Conservation (phyloP, 2,329 filamentous ascomycete species). For the Chaetomiaceae sp. region DNA sequence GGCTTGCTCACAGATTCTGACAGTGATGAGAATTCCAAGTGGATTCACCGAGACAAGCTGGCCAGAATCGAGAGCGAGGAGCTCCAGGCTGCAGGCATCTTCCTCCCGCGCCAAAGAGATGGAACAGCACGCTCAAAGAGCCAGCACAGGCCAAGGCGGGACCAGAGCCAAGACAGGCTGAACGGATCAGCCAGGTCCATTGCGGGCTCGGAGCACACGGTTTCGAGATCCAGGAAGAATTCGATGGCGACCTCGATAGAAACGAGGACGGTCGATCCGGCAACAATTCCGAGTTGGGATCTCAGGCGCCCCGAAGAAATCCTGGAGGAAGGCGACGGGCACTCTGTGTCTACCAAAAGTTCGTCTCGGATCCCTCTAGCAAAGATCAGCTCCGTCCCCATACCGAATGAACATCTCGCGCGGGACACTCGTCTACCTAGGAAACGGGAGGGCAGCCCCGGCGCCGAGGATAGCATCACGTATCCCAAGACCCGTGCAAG, state of each 20-base stretch:
- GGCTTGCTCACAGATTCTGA: slow-evolving; percentile 30
- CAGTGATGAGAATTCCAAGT: slow-evolving; percentile 60
- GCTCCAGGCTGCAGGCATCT: slow-evolving; percentile 71
- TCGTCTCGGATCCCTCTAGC: slow-evolving; percentile 83
- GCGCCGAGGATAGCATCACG: slow-evolving; percentile 52
- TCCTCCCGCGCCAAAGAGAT: slow-evolving; percentile 50
- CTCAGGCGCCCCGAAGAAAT: slow-evolving; percentile 74
- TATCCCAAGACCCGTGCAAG: slow-evolving; percentile 61
- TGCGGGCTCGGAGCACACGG: slow-evolving; percentile 29
- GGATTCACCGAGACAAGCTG: slow-evolving; percentile 83
- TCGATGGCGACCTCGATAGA: slow-evolving; percentile 38
- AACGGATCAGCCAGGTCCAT: slow-evolving; percentile 31
- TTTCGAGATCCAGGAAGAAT: slow-evolving; percentile 42
- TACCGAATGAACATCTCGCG: slow-evolving; percentile 66
- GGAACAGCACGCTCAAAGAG: too few relatives aligned
- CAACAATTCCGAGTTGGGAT: slow-evolving; percentile 57
- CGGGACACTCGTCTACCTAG: slow-evolving; percentile 65
- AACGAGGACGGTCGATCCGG: slow-evolving; percentile 35
- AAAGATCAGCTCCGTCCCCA: slow-evolving; percentile 71
- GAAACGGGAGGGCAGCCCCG: slow-evolving; percentile 49
- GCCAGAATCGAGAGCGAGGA: slow-evolving; percentile 77
- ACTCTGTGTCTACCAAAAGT: slow-evolving; percentile 53
- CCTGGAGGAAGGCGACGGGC: slow-evolving; percentile 52
- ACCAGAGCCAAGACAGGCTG: slow-evolving; percentile 32
- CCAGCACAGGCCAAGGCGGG: slow-evolving; percentile 39